phyloP scores from a whole-genome alignment of 352 stramenopile genomes.

The Thalassiosira tumida region DNA sequence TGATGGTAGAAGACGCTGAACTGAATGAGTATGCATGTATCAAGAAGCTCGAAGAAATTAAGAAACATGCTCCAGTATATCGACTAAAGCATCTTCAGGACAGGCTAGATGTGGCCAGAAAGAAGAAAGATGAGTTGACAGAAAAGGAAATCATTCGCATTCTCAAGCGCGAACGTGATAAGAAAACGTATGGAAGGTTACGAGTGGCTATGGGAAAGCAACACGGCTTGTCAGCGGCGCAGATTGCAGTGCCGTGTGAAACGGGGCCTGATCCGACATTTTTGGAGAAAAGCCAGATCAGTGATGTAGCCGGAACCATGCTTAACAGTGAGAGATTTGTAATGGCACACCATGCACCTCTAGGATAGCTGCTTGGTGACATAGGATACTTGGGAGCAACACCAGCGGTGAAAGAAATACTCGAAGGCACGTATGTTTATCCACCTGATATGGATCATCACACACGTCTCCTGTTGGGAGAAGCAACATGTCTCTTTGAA shows the following conservation, averaged over 20 bases:
- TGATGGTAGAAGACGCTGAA: neutral
- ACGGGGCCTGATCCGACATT: neutral
- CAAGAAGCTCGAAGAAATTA: neutral
- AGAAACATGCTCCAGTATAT: neutral
- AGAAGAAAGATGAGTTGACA: neutral
- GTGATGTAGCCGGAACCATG: neutral
- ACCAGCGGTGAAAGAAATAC: neutral
- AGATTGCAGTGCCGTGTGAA: neutral
- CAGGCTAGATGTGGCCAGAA: neutral
- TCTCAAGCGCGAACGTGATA: neutral
- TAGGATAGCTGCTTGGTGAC: neutral
- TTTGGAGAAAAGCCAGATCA: neutral
- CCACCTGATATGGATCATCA: neutral
- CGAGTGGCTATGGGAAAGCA: neutral
- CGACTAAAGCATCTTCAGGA: neutral
- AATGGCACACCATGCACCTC: too few relatives aligned
- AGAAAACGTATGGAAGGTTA: neutral
- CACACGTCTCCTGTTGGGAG: neutral
- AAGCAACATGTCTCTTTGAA: neutral
- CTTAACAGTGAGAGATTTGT: neutral
- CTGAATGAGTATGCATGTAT: neutral
- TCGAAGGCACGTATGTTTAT: conserved; percentile 12
- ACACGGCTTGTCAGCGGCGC: neutral
- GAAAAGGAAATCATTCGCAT: neutral
- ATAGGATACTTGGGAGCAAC: neutral